phyloP scores from a whole-genome alignment of 768 basidiomycete genomes.

The Leccinum arenicola region DNA sequence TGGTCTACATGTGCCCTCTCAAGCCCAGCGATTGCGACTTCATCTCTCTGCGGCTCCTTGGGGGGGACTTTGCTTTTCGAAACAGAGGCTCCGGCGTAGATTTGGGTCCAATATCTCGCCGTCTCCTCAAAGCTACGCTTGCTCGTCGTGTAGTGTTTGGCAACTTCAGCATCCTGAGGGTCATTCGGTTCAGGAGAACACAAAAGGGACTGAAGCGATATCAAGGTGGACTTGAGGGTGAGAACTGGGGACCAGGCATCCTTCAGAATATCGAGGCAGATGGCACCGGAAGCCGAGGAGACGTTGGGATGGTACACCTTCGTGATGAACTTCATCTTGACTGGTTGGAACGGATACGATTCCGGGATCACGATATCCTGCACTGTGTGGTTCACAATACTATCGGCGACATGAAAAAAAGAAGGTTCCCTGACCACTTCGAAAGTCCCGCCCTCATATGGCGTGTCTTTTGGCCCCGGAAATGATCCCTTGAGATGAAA shows the following conservation, averaged over 20 bases:
- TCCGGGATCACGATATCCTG: conserved; percentile 94
- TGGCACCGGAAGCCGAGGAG: conserved; percentile 90
- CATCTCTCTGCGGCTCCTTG: conserved; percentile 36
- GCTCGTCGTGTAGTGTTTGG: conserved; percentile 93
- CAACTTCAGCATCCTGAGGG: conserved; percentile 97
- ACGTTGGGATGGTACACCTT: conserved; percentile 97
- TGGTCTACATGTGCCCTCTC: conserved; percentile 80
- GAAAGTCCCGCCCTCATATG: conserved; percentile 89
- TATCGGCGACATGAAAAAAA: neutral
- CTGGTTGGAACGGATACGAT: conserved; percentile 87
- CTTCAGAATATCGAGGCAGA: conserved; percentile 83
- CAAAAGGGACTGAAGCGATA: conserved; percentile 89
- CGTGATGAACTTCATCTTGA: conserved; percentile 98
- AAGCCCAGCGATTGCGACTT: conserved; percentile 73
- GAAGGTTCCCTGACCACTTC: conserved; percentile 67
- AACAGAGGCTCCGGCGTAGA: conserved; percentile 79
- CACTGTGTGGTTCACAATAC: conserved; percentile 1
- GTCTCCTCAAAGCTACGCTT: conserved; percentile 87
- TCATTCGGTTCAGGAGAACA: conserved; percentile 95
- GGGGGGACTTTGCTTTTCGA: conserved; percentile 37
- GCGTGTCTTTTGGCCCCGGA: conserved; percentile 88
- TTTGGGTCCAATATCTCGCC: conserved; percentile 90
- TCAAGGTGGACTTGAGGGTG: conserved; percentile 93
- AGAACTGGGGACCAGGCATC: conserved; percentile 96
- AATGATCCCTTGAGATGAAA: conserved; percentile 93